Evolutionary conservation across 2,329 filamentous ascomycete species (phyloP), one percentile per base, ranked within the genome.

Genomic region (Penicillium polonicum): DNA sequence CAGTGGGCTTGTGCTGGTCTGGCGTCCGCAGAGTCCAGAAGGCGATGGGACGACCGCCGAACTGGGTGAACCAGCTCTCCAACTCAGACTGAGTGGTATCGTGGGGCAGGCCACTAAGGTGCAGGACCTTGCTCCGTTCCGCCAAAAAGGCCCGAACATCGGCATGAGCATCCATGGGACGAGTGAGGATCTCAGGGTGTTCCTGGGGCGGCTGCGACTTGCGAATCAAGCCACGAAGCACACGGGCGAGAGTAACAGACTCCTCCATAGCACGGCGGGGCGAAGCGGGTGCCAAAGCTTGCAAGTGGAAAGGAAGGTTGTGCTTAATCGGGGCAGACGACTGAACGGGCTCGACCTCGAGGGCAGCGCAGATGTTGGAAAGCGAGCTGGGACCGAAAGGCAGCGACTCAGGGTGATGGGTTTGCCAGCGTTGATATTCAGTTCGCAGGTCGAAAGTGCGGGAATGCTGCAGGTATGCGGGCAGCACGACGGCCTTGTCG

Each of bases 41-140:
- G 21, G 94, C 94, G 78, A 99, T 99, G 31, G 94, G 94, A 43
- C 94, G 90, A 49, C 94, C 94, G 63, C 94, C 94, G 73, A 96
- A 99, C 77, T 99, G 94, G 31, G 94, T 99, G 74, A 97, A 99
- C 94, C 94, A 99, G 79, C 92, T 97, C 80, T 99, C 94, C 25
- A 99, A 84, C 79, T 99, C 94, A 4, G 93, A 97, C 79, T 99
- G 94, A 2, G 94, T 99, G 36, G 94, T 99, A 70, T 99, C 94
- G 74, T 99, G 94, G 44, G 94, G 94, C 52, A 99, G 83, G 48
- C 94, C 94, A 70, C 92, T 96, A 88, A 99, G 93, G 77, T 99
- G 94, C 55, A 99, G 85, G 39, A 99, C 93, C 79, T 99, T 99
- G 82, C 92, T 97, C 60, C 94, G 87, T 79, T 99, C 94, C 2